Conservation (phyloP, 306 rosid species). For the Rosa rugosa region DNA sequence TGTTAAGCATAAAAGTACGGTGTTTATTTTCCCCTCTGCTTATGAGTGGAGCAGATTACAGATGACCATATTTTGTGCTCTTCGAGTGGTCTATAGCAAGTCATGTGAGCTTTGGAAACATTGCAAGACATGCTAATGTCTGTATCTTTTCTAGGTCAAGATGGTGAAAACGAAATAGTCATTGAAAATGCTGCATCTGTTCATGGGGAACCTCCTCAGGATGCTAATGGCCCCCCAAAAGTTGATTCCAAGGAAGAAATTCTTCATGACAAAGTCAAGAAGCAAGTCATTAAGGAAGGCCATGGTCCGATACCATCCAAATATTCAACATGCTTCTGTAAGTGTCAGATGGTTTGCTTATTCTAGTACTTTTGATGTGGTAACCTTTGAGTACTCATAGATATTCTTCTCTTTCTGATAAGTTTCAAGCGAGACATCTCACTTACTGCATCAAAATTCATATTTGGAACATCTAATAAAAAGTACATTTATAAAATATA, state of each 20-base stretch:
- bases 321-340: constrained; percentile 91
- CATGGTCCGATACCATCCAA: constrained; percentile 81
- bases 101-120: not conserved
- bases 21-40: not conserved
- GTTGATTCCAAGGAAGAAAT: constrained; percentile 71
- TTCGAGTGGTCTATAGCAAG: not conserved
- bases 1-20: not conserved
- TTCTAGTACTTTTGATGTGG: not conserved
- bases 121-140: not conserved
- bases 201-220: constrained; percentile 58
- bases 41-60: not conserved
- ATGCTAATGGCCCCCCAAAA: constrained; percentile 60
- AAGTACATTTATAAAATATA: not conserved
- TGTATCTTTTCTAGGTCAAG: constrained; percentile 44
- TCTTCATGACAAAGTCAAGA: constrained; percentile 80
- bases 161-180: constrained; percentile 53
- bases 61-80: not conserved
- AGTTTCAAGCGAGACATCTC: not conserved
- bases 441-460: not conserved
- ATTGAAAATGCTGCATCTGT: constrained; percentile 61
- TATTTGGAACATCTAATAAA: constrained; percentile 6
- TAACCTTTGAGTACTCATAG: not conserved
- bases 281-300: constrained; percentile 85
- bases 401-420: not conserved
- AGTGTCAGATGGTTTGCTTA: constrained; percentile 30